Percentiles rank a stretch among this genome's conserved stretches.
Conservation (phyloP, 2,329 filamentous ascomycete genomes). For the Fusarium odoratissimum region DNA sequence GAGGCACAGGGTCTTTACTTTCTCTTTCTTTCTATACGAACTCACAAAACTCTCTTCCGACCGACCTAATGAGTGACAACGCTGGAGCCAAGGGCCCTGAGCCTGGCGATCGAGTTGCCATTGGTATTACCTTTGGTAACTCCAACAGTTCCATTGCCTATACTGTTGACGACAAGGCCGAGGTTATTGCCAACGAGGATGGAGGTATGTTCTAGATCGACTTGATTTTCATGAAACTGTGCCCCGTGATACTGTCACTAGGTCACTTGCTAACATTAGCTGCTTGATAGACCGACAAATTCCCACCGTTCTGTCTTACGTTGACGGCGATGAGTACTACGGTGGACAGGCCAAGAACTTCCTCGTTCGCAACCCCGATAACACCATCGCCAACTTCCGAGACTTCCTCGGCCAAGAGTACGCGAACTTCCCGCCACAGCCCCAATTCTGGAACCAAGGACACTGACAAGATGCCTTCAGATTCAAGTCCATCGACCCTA, state of each 20-base stretch:
- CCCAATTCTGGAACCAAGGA: constrained; percentile 12
- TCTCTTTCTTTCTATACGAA: constrained; percentile 7
- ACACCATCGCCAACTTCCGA: constrained; percentile 95
- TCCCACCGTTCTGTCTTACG: constrained; percentile 92
- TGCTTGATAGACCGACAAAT: constrained; percentile 86
- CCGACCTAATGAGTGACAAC: constrained; percentile 60
- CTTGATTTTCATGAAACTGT: neutral
- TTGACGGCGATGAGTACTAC: constrained; percentile 96
- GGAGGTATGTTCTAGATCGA: constrained; percentile 71
- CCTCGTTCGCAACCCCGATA: constrained; percentile 89
- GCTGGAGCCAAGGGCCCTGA: constrained; percentile 58
- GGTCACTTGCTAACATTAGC: constrained; percentile 14
- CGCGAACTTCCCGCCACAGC: constrained; percentile 40
- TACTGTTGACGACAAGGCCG: constrained; percentile 91
- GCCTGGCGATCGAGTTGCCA: constrained; percentile 75
- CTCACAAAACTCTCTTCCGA: constrained; percentile 8
- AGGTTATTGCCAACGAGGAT: constrained; percentile 99
- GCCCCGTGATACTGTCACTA: neutral
- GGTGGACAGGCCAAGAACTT: constrained; percentile 95
- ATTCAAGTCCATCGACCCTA: constrained; percentile 96
- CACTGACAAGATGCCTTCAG: constrained; percentile 51
- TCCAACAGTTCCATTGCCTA: constrained; percentile 97
- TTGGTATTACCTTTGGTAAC: constrained; percentile 98
- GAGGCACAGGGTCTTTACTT: constrained; percentile 24
- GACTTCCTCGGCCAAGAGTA: constrained; percentile 96